These are phyloP conservation scores for Floccularia luteovirens DNA, from an alignment of 768 basidiomycete species.

Conservation along the genomic window DNA sequence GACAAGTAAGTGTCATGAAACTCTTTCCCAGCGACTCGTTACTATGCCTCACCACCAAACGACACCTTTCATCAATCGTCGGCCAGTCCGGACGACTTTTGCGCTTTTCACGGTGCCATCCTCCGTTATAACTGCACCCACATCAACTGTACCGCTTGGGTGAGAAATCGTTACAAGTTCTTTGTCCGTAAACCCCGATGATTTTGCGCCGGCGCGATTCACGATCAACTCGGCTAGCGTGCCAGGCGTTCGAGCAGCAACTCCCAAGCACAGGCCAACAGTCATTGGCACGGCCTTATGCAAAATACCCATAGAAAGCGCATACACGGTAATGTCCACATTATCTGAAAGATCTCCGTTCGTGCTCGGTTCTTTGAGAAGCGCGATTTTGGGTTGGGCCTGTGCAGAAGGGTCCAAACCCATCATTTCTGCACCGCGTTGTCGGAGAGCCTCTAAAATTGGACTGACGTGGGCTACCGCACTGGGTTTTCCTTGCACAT, in stretches of 20 bases:
- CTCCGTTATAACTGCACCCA: constrained; percentile 44
- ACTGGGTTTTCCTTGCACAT: constrained; percentile 20
- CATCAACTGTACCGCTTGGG: constrained; percentile 61
- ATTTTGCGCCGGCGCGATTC: constrained; percentile 15
- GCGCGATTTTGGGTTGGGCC: constrained; percentile 67
- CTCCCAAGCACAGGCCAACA: constrained; percentile 61
- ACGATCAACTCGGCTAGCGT: constrained; percentile 50
- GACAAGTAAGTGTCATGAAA: too few species aligned
- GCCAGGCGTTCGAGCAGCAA: constrained; percentile 46
- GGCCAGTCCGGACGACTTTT: constrained; percentile 61
- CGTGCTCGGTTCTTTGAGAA: constrained; percentile 31
- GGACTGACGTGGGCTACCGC: constrained; percentile 14
- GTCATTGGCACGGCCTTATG: constrained; percentile 73
- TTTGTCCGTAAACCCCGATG: constrained; percentile 8
- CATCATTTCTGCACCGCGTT: constrained; percentile 50
- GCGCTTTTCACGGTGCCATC: constrained; percentile 47
- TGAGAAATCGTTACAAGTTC: constrained; percentile 48
- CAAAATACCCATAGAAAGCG: constrained; percentile 64
- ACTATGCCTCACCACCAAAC: constrained; percentile 70
- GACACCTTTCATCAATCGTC: constrained; percentile 61
- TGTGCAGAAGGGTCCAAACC: constrained; percentile 53
- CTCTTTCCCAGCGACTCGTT: too few species aligned
- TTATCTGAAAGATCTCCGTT: constrained; percentile 15
- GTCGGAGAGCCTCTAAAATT: constrained; percentile 46
- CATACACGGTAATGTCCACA: constrained; percentile 47